Base-by-base conservation (phyloP, 2,329 filamentous ascomycete genomes). In the Fusarium bulbicola region DNA sequence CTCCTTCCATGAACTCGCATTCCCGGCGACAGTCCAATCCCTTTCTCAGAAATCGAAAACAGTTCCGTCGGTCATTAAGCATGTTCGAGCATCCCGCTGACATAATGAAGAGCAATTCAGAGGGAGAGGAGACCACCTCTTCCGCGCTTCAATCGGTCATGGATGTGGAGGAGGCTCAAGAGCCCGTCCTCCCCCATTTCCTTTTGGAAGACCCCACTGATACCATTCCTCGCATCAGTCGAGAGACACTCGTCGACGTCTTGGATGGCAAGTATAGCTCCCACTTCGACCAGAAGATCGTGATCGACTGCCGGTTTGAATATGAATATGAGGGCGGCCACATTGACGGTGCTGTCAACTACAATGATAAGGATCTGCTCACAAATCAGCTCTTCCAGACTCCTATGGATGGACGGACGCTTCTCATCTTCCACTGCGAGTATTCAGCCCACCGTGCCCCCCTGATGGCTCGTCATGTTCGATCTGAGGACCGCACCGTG, bases 251-350 rank as follows among this genome's bases (percentile, higher is more conserved):
- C 81, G 84, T 97, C 63, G 89, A 95, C n/a, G 89, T 99, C 40
- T 87, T 99, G 70, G 93, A 97, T 81, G 95, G 95, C 69, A 92
- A 93, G 76, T 97, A 92, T 83, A 90, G 91, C 77, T 87, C 91
- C 32, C 82, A 89, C 30, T 98, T 93, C 81, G 91, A 95, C 68
- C 90, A 95, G 80, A 92, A 94, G 81, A 89, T 97, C 82, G 88
- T 99, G 78, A 92, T 99, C 78, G 96, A 99, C 82, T 99, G 96
- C 82, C 93, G 96, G 26, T 99, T 99, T 80, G 96, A 99, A 86
- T 99, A 99, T 82, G 96, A 99, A 84, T 99, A 97, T 81, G 92
- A 97, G 21, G 96, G 96, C 63, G 96, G 96, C 39, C 96, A 99
- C 81, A 98, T 99, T 79, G 90, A 95, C 75, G 93, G 93, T 24